These are phyloP conservation scores for Closterium sp. DNA, from an alignment of 139 green algal genomes.

Conservation along the genomic window DNA sequence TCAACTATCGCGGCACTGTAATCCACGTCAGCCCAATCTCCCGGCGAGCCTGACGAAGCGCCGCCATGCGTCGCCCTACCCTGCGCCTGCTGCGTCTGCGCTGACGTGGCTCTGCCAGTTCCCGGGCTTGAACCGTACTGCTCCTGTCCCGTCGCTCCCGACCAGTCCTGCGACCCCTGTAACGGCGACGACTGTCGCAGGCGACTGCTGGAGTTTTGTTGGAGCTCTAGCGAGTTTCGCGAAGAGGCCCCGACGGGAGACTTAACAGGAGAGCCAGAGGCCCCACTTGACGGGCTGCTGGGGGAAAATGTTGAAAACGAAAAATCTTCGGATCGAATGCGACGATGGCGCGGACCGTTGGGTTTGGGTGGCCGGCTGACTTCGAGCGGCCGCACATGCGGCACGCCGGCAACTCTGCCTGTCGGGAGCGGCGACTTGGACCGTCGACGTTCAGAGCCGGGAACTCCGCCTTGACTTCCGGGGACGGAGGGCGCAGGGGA, in stretches of 20 bases:
- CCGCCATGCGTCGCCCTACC: neutral
- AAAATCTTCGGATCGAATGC: slow-evolving; percentile 4
- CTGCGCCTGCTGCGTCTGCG: neutral
- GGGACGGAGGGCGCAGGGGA: neutral
- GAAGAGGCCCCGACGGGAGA: neutral
- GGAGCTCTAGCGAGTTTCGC: neutral
- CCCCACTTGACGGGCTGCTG: neutral
- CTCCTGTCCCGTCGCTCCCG: neutral
- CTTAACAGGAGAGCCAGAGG: neutral
- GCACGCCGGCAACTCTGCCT: neutral
- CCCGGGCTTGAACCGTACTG: neutral
- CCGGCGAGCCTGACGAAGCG: neutral
- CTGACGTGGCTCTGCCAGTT: neutral
- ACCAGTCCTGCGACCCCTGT: neutral
- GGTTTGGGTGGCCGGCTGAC: neutral
- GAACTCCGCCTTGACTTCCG: neutral
- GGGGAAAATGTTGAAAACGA: neutral
- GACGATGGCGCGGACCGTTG: neutral
- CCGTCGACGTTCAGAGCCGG: neutral
- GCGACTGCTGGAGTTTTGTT: neutral
- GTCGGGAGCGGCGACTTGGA: neutral
- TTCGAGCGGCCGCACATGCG: neutral
- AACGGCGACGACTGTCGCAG: neutral
- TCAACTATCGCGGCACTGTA: neutral
- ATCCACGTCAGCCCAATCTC: neutral